Conservation (phyloP, 176 grass and related monocot species). For the Pharus latifolius region DNA sequence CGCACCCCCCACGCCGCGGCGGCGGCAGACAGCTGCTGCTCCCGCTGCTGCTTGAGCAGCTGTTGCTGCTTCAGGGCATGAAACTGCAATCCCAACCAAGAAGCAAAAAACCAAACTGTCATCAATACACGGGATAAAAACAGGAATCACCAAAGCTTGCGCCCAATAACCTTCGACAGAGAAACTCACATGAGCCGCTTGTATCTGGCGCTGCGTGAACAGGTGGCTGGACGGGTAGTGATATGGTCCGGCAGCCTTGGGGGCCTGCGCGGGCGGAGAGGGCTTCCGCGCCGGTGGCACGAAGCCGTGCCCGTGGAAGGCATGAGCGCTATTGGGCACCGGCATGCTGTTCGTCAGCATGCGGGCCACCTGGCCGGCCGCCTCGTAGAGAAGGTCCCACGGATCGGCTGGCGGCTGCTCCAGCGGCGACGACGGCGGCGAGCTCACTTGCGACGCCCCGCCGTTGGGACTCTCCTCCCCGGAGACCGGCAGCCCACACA, state of each 20-base stretch:
- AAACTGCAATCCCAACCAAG: no score
- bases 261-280: not conserved
- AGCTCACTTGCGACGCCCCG: slow-evolving; percentile 56
- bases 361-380: slow-evolving; percentile 60
- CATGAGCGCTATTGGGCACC: not conserved
- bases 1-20: slow-evolving; percentile 6
- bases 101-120: not conserved
- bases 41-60: slow-evolving; percentile 43
- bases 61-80: slow-evolving; percentile 76
- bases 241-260: not conserved
- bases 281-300: not conserved
- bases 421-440: slow-evolving; percentile 66
- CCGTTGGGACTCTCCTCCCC: slow-evolving; percentile 65
- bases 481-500: slow-evolving; percentile 27
- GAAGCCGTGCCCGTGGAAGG: not conserved
- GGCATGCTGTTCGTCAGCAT: slow-evolving; percentile 13
- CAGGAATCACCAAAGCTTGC: not conserved
- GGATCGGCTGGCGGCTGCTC: slow-evolving; percentile 39
- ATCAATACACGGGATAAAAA: not conserved
- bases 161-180: not conserved
- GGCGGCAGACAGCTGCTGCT: slow-evolving; percentile 30
- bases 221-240: not conserved
- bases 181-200: slow-evolving; percentile 43
- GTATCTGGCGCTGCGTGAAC: slow-evolving; percentile 37
- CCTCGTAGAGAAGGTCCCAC: slow-evolving; percentile 53